Conservation (phyloP, 805 yeast species). For the Kazachstania viticola region DNA sequence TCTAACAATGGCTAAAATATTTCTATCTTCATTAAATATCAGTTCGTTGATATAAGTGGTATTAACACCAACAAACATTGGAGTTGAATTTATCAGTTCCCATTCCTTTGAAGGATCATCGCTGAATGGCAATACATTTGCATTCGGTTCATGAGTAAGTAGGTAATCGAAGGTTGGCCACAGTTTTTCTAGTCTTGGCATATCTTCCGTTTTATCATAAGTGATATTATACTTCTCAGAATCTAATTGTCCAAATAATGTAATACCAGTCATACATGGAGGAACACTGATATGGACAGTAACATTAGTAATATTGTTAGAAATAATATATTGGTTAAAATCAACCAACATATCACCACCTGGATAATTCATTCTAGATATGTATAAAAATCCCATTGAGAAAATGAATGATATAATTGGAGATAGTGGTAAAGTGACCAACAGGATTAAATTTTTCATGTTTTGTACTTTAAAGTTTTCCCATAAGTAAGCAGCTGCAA, state of each 20-base stretch:
- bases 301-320: constrained; percentile 15
- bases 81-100: constrained; percentile 30
- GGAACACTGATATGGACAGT: constrained; percentile 67
- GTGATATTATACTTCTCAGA: constrained; percentile 21
- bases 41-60: constrained; percentile 11
- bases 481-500: constrained; percentile 37
- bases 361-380: constrained; percentile 73
- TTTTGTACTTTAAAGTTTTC: constrained; percentile 23
- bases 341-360: constrained; percentile 65
- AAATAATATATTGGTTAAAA: constrained; percentile 36
- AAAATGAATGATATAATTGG: constrained; percentile 28
- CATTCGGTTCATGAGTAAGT: constrained; percentile 27
- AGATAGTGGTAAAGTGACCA: constrained; percentile 24
- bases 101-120: constrained; percentile 26
- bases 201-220: constrained; percentile 72
- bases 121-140: constrained; percentile 7
- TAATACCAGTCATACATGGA: constrained; percentile 80
- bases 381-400: constrained; percentile 42
- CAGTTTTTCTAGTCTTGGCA: constrained; percentile 23
- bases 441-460: constrained; percentile 16
- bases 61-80: constrained; percentile 34
- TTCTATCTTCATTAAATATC: constrained; percentile 9
- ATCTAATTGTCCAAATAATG: constrained; percentile 59
- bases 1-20: constrained; percentile 6
- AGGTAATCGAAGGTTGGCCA: constrained; percentile 44